Conservation (phyloP, 352 stramenopile genomes). For the Pythium periplocum region DNA sequence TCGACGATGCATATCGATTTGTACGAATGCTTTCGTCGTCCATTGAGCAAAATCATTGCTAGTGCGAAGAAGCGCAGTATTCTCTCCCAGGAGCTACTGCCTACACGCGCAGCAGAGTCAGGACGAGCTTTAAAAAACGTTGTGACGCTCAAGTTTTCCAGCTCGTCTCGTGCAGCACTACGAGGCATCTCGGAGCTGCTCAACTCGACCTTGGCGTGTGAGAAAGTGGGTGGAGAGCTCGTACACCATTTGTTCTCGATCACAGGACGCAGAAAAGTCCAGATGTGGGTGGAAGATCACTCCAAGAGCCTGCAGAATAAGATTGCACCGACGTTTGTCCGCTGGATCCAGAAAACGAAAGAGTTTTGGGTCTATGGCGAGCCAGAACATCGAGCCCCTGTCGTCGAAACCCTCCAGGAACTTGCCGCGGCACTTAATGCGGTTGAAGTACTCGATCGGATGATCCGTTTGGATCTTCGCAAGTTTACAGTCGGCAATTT, state of each 20-base stretch:
- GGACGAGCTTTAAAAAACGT: slow-evolving; percentile 15
- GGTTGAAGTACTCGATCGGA: slow-evolving; percentile 10
- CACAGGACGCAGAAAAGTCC: slow-evolving; percentile 7
- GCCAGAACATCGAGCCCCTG: not conserved
- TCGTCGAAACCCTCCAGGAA: not conserved
- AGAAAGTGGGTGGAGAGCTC: slow-evolving; percentile 12
- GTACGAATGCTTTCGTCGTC: slow-evolving; percentile 9
- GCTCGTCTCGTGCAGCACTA: slow-evolving; percentile 5
- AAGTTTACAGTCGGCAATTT: too few species aligned
- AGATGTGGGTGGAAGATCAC: slow-evolving; percentile 8
- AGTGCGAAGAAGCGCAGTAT: slow-evolving; percentile 6
- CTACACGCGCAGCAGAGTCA: slow-evolving; percentile 1
- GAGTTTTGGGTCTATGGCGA: slow-evolving; percentile 22
- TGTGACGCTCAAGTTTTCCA: slow-evolving; percentile 21
- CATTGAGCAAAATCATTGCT: slow-evolving; percentile 5
- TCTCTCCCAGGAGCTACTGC: slow-evolving; percentile 8
- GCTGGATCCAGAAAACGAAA: slow-evolving; percentile 18
- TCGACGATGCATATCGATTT: slow-evolving; percentile 14
- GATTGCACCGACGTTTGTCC: slow-evolving; percentile 9
- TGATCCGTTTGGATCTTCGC: slow-evolving; percentile 1
- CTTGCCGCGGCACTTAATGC: slow-evolving; percentile 10
- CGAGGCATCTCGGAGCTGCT: slow-evolving; percentile 14
- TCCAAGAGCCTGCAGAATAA: slow-evolving; percentile 2
- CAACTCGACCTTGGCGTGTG: slow-evolving; percentile 3
- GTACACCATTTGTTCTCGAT: slow-evolving; percentile 12